Evolutionary conservation across 805 yeast species (phyloP).

Genomic region (Yarrowia porcina): DNA sequence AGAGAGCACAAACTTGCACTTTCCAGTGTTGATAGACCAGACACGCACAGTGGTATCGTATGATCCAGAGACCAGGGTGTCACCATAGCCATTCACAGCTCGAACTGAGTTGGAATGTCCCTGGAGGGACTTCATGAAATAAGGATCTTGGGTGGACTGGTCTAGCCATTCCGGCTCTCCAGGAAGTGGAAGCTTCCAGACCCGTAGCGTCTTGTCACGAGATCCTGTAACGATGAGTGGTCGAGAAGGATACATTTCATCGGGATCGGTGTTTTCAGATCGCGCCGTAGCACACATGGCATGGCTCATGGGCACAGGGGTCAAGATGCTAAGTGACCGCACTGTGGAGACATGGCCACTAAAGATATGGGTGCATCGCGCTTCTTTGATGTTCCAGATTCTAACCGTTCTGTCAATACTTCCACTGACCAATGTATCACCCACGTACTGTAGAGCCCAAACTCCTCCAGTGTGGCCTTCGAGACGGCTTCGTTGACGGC

Average conservation of each 20-base stretch:
- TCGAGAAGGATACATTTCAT: conserved; percentile 53
- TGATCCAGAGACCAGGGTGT: conserved; percentile 80
- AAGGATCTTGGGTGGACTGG: conserved; percentile 48
- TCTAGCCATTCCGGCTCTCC: conserved; percentile 40
- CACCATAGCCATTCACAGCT: conserved; percentile 81
- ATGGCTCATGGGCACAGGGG: conserved; percentile 45
- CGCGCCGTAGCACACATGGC: conserved; percentile 40
- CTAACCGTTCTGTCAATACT: conserved; percentile 93
- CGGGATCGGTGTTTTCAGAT: conserved; percentile 60
- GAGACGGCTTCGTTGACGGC: conserved; percentile 58
- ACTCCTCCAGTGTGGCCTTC: conserved; percentile 97
- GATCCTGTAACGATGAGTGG: conserved; percentile 85
- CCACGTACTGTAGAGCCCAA: conserved; percentile 91
- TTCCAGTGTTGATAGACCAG: conserved; percentile 79
- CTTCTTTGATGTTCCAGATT: conserved; percentile 85
- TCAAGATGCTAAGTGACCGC: conserved; percentile 80
- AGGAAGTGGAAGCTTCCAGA: conserved; percentile 73
- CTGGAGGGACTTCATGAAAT: conserved; percentile 60
- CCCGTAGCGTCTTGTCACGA: conserved; percentile 76
- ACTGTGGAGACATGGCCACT: conserved; percentile 92
- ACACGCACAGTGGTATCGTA: conserved; percentile 88
- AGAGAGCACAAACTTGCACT: conserved; percentile 65
- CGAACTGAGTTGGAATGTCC: conserved; percentile 84
- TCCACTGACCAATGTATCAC: conserved; percentile 81
- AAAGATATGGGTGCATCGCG: conserved; percentile 85